These are phyloP conservation scores for Thinopyrum obtusiflorum DNA, from an alignment of 202 grass and related monocot species.

Conservation along the genomic window DNA sequence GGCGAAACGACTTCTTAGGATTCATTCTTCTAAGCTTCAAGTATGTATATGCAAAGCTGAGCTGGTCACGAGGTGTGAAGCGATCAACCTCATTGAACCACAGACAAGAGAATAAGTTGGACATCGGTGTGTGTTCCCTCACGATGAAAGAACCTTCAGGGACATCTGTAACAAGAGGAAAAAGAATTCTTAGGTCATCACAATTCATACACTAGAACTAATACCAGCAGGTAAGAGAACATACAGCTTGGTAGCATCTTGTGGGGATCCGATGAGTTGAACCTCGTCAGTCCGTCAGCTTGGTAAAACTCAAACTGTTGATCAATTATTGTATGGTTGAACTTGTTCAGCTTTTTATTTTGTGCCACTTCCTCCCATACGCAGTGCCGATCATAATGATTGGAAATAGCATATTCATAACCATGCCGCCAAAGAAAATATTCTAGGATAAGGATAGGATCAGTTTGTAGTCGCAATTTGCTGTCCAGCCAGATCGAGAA, in stretches of 20 bases:
- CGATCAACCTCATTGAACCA: conserved; percentile 98
- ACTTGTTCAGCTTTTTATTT: conserved; percentile 97
- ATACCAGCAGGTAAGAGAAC: conserved; percentile 23
- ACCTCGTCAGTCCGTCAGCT: conserved; percentile 75
- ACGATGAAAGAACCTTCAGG: conserved; percentile 99
- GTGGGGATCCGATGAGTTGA: conserved; percentile 68
- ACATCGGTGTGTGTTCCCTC: conserved; percentile 95
- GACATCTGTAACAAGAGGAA: conserved; percentile 63
- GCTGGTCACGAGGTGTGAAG: conserved; percentile 93
- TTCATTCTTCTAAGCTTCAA: conserved; percentile 92
- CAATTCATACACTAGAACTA: conserved; percentile 10
- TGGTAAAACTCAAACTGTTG: conserved; percentile 99
- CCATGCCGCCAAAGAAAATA: conserved; percentile 95
- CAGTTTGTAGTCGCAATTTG: conserved; percentile 88
- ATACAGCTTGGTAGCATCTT: conserved; percentile 95
- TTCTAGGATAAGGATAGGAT: conserved; percentile 91
- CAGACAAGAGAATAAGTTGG: conserved; percentile 90
- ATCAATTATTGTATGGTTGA: conserved; percentile 95
- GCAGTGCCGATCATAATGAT: conserved; percentile 93
- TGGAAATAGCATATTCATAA: conserved; percentile 96
- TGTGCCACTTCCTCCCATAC: conserved; percentile 97
- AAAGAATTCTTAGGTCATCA: background rate
- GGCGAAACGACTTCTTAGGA: conserved; percentile 61
- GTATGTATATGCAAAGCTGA: conserved; percentile 99
- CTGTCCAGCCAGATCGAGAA: conserved; percentile 99